These are phyloP conservation scores for Colletotrichum truncatum DNA, from an alignment of 2,329 filamentous ascomycete genomes.

Conservation along the genomic window DNA sequence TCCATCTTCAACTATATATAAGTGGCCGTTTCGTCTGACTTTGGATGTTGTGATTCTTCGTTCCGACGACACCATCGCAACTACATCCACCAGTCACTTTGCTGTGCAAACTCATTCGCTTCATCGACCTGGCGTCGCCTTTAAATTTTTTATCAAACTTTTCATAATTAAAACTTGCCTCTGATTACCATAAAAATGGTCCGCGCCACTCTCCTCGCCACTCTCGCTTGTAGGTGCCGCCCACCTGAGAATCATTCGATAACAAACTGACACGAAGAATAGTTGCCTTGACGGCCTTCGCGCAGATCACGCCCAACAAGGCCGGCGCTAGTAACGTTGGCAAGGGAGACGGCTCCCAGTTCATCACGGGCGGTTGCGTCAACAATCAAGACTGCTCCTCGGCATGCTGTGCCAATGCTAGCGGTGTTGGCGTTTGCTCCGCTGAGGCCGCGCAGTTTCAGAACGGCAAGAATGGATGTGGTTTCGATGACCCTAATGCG, in stretches of 20 bases:
- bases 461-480: conserved; percentile 44
- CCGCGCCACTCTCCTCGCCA: conserved; percentile 34
- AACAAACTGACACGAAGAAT: neutral
- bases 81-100: neutral
- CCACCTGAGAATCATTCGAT: neutral
- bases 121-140: conserved; percentile 23
- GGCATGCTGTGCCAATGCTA: conserved; percentile 39
- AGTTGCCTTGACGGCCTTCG: conserved; percentile 33
- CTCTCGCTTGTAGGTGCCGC: conserved; percentile 37
- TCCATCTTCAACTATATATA: neutral
- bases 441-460: conserved; percentile 38
- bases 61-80: neutral
- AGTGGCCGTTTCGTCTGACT: neutral
- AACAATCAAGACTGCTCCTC: conserved; percentile 38
- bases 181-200: conserved; percentile 32
- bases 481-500: conserved; percentile 36
- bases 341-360: conserved; percentile 34
- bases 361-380: conserved; percentile 42
- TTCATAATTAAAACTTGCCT: neutral
- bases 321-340: conserved; percentile 30
- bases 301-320: conserved; percentile 35
- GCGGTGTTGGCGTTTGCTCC: conserved; percentile 39
- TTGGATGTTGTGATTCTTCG: neutral
- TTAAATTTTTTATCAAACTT: neutral
- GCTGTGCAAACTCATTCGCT: conserved; percentile 16